Percentiles rank a stretch among this genome's conserved stretches.
Evolutionary conservation across 2,329 filamentous ascomycete genomes (phyloP).

Genomic region (Berkeleyomyces basicola): DNA sequence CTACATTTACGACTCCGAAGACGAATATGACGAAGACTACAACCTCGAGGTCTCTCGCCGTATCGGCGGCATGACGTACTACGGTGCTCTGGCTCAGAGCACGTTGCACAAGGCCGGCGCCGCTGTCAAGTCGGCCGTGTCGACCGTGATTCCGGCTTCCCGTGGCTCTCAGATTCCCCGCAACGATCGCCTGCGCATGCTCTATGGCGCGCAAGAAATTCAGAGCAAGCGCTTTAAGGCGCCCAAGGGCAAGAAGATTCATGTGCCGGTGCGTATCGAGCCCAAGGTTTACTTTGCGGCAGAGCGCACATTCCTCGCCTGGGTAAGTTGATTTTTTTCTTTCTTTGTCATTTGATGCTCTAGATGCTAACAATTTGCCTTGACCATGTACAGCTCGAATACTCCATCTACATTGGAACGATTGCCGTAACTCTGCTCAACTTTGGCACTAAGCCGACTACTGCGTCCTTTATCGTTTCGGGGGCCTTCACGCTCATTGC

Average conservation of each 20-base stretch:
- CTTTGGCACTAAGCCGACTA: slow-evolving; percentile 46
- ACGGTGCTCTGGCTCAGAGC: slow-evolving; percentile 30
- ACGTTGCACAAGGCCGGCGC: slow-evolving; percentile 8
- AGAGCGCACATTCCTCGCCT: slow-evolving; percentile 88
- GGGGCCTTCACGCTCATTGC: slow-evolving; percentile 73
- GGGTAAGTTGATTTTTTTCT: slow-evolving; percentile 39
- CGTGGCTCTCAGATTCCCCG: slow-evolving; percentile 39
- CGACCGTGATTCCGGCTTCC: slow-evolving; percentile 36
- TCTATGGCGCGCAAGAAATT: slow-evolving; percentile 39
- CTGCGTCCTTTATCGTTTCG: slow-evolving; percentile 48
- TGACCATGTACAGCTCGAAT: slow-evolving; percentile 52
- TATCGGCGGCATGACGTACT: slow-evolving; percentile 62
- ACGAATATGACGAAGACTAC: slow-evolving; percentile 61
- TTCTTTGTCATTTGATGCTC: background rate
- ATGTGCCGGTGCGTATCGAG: slow-evolving; percentile 88
- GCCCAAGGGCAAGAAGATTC: slow-evolving; percentile 76
- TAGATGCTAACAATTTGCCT: background rate
- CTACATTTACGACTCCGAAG: slow-evolving; percentile 73
- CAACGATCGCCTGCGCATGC: slow-evolving; percentile 34
- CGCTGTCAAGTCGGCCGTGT: background rate
- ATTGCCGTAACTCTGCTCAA: slow-evolving; percentile 75
- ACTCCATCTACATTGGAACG: slow-evolving; percentile 81
- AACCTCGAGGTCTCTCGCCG: slow-evolving; percentile 62
- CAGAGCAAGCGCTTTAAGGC: slow-evolving; percentile 49
- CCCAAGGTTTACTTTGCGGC: slow-evolving; percentile 96